Conservation (phyloP, 192 early-diverging fungal genomes). For the Gamsiella multidivaricata region DNA sequence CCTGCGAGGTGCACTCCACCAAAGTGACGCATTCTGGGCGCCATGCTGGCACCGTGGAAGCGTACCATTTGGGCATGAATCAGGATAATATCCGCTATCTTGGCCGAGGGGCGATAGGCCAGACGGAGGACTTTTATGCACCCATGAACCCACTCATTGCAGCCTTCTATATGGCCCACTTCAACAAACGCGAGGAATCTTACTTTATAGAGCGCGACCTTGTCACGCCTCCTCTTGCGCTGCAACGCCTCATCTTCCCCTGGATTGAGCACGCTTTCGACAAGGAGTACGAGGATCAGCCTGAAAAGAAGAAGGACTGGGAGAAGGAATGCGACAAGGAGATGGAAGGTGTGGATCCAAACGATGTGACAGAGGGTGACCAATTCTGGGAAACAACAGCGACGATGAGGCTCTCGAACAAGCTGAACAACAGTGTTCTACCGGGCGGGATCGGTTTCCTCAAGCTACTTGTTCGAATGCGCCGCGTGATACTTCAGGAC, state of each 20-base stretch:
- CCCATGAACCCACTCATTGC: slow-evolving; percentile 7
- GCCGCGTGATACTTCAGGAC: slow-evolving; percentile 16
- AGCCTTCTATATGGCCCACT: slow-evolving; percentile 32
- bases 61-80: slow-evolving; percentile 6
- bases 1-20: slow-evolving; percentile 21
- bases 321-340: background rate
- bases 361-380: background rate
- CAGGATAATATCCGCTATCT: slow-evolving; percentile 22
- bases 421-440: background rate
- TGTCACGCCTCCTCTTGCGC: slow-evolving; percentile 19
- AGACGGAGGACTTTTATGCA: slow-evolving; percentile 19
- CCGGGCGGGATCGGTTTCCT: slow-evolving; percentile 8
- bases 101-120: slow-evolving; percentile 20
- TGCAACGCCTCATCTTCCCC: slow-evolving; percentile 18
- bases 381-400: background rate
- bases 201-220: slow-evolving; percentile 26
- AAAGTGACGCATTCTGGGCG: slow-evolving; percentile 29
- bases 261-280: slow-evolving; percentile 26
- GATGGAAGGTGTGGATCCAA: slow-evolving; percentile 14
- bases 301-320: slow-evolving; percentile 9
- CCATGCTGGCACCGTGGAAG: slow-evolving; percentile 14
- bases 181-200: slow-evolving; percentile 7
- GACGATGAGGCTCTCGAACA: background rate
- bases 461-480: slow-evolving; percentile 14
- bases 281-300: background rate